phyloP scores from a whole-genome alignment of 2,329 filamentous ascomycete species.

The Immersiporthe knoxdaviesiana region DNA sequence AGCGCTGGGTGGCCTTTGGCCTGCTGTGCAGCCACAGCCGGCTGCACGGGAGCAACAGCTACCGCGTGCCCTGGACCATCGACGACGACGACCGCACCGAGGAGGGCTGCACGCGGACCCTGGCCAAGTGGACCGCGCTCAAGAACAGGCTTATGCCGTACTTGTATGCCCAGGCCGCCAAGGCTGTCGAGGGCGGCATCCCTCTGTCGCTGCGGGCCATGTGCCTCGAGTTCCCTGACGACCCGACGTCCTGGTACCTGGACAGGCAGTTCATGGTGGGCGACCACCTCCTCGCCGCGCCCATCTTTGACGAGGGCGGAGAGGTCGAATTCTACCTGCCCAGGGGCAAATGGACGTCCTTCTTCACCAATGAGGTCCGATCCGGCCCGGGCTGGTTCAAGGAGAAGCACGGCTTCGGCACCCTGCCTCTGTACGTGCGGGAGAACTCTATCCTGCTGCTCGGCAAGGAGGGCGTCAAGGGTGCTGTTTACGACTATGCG shows the following conservation, averaged over 20 bases:
- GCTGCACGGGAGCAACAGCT: conserved; percentile 70
- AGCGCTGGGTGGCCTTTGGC: conserved; percentile 78
- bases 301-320: conserved; percentile 65
- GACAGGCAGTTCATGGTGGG: conserved; percentile 79
- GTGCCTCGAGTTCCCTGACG: conserved; percentile 71
- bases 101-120: conserved; percentile 55
- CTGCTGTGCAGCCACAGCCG: conserved; percentile 71
- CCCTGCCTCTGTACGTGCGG: conserved; percentile 61
- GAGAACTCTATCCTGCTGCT: conserved; percentile 55
- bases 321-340: conserved; percentile 69
- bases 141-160: conserved; percentile 59
- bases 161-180: conserved; percentile 48
- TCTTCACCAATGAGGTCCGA: conserved; percentile 53
- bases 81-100: conserved; percentile 64
- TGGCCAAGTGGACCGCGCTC: conserved; percentile 52
- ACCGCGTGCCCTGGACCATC: conserved; percentile 76
- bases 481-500: conserved; percentile 52
- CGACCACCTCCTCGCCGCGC: conserved; percentile 63
- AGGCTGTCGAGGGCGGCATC: conserved; percentile 29
- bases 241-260: conserved; percentile 68
- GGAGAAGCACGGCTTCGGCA: conserved; percentile 62
- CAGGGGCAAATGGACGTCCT: conserved; percentile 50
- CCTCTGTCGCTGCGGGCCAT: conserved; percentile 61
- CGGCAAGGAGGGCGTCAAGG: conserved; percentile 43
- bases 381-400: conserved; percentile 60